These are phyloP conservation scores for Astragalus glycyphyllos DNA, from an alignment of 306 rosid species.

Conservation along the genomic window DNA sequence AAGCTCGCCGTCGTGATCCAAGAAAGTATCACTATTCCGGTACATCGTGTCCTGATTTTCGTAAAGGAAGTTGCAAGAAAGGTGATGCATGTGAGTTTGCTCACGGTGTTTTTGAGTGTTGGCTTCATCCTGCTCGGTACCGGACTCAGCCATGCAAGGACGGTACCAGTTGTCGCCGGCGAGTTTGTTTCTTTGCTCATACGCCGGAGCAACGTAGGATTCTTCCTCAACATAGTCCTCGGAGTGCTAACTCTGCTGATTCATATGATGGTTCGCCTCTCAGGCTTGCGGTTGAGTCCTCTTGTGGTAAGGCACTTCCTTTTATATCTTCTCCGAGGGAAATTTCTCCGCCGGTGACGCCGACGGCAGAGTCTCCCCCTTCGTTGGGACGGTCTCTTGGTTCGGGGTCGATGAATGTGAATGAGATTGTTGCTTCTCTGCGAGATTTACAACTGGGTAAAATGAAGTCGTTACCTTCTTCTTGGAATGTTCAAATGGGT, in stretches of 20 bases:
- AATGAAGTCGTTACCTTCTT: constrained; percentile 64
- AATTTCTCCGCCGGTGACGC: constrained; percentile 56
- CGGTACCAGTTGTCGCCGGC: constrained; percentile 73
- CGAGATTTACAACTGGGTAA: constrained; percentile 75
- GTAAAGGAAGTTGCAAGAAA: constrained; percentile 83
- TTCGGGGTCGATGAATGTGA: constrained; percentile 51
- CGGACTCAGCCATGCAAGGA: constrained; percentile 97
- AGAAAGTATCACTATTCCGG: constrained; percentile 87
- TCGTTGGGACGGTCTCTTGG: constrained; percentile 65
- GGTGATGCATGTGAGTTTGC: constrained; percentile 89
- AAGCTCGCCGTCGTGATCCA: constrained; percentile 94
- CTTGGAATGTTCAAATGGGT: constrained; percentile 62
- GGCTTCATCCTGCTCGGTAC: constrained; percentile 96
- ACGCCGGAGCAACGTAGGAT: constrained; percentile 89
- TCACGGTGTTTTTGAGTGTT: constrained; percentile 94
- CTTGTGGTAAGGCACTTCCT: constrained; percentile 45
- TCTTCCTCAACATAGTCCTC: constrained; percentile 72
- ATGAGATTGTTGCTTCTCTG: constrained; percentile 68
- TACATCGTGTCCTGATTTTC: constrained; percentile 85
- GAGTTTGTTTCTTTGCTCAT: constrained; percentile 94
- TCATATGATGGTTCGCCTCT: constrained; percentile 79
- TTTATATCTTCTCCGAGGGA: constrained; percentile 57
- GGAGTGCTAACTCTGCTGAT: constrained; percentile 51
- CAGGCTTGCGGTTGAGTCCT: constrained; percentile 53
- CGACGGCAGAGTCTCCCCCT: constrained; percentile 65